phyloP scores from a whole-genome alignment of 2,329 filamentous ascomycete species.

The Alternaria sp. region DNA sequence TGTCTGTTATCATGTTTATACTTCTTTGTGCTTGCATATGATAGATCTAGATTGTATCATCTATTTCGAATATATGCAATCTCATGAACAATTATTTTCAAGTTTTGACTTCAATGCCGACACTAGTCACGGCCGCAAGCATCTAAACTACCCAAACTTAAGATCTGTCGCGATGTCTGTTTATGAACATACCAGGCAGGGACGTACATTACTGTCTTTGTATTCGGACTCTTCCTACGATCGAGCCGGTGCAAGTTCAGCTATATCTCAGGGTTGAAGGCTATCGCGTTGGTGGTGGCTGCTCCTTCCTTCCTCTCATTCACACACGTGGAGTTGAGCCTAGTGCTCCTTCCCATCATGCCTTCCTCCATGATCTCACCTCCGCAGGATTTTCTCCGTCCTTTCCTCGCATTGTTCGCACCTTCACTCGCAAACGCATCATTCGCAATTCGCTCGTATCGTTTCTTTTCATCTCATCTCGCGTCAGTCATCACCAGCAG shows the following conservation, averaged over 20 bases:
- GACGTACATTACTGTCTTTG: background rate
- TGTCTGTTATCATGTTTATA: constrained; percentile 24
- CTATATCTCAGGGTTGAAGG: background rate
- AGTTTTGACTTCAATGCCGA: too few relatives aligned
- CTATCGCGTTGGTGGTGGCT: background rate
- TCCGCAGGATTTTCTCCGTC: background rate
- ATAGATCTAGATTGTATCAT: constrained; percentile 25
- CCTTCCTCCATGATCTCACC: constrained; percentile 7
- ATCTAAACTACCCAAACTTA: accelerated
- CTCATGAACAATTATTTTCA: background rate
- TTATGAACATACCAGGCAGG: background rate
- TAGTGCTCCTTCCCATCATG: constrained; percentile 17
- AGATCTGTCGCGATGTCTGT: background rate
- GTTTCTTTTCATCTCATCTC: constrained; percentile 8
- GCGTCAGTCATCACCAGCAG: constrained; percentile 1
- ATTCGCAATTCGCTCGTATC: constrained; percentile 6
- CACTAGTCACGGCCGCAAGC: background rate
- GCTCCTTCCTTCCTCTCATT: constrained; percentile 20
- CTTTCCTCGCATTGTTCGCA: background rate
- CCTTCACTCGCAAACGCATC: background rate
- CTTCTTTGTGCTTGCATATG: constrained; percentile 18
- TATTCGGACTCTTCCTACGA: background rate
- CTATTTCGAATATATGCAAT: constrained; percentile 22
- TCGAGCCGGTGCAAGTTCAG: background rate
- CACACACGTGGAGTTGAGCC: constrained; percentile 22